These are phyloP conservation scores for Vitis cinerea DNA, from an alignment of 164 flowering plant genomes.

Conservation along the genomic window DNA sequence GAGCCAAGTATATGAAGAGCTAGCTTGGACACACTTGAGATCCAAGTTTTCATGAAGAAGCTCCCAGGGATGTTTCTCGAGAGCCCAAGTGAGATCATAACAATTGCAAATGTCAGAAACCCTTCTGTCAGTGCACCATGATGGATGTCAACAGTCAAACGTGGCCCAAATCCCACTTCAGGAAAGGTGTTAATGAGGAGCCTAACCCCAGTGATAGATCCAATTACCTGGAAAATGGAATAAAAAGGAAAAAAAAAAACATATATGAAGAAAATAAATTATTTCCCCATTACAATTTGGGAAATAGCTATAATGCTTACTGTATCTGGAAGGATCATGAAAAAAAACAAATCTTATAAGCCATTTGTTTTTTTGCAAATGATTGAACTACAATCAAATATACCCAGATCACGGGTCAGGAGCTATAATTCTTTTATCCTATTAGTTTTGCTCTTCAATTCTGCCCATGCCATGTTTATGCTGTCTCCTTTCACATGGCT, in stretches of 20 bases:
- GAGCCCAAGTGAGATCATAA: slow-evolving; percentile 56
- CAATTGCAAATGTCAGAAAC: slow-evolving; percentile 62
- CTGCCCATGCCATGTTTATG: background rate
- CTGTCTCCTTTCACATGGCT: background rate
- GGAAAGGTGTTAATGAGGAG: slow-evolving; percentile 58
- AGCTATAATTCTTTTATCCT: no score
- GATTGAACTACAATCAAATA: no score
- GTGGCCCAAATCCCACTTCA: slow-evolving; percentile 70
- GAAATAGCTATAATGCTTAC: no score
- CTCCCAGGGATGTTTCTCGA: slow-evolving; percentile 52
- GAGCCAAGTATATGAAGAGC: slow-evolving; percentile 87
- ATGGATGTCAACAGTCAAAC: slow-evolving; percentile 69
- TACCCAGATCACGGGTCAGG: background rate
- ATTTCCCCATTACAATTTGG: background rate
- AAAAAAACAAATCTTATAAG: no score
- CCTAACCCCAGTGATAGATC: slow-evolving; percentile 73
- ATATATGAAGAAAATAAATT: background rate
- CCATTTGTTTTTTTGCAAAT: no score
- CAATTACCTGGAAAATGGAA: slow-evolving; percentile 49
- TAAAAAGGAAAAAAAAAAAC: background rate
- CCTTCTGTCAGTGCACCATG: slow-evolving; percentile 92
- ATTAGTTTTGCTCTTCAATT: background rate
- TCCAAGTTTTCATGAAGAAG: slow-evolving; percentile 88
- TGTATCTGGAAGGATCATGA: no score
- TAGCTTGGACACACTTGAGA: slow-evolving; percentile 77